Conservation (phyloP, 2,329 filamentous ascomycete species). For the Talaromyces sp. region DNA sequence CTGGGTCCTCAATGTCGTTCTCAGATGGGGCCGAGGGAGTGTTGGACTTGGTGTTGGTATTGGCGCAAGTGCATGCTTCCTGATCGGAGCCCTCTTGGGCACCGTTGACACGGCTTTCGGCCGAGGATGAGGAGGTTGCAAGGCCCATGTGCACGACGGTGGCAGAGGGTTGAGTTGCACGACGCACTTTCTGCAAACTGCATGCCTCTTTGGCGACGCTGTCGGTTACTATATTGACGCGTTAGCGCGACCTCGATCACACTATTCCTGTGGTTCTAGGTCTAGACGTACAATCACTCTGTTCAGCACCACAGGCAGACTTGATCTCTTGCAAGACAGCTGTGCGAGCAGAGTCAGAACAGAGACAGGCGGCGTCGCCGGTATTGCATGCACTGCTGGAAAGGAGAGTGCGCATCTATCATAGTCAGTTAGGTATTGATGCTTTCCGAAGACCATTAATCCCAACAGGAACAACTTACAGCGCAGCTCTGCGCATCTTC, state of each 20-base stretch:
- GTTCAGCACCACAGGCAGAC: constrained; percentile 7
- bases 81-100: not conserved
- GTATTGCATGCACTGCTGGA: constrained; percentile 14
- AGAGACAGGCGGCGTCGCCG: constrained; percentile 13
- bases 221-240: not conserved
- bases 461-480: not conserved
- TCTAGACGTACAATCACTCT: constrained; percentile 5
- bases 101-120: constrained; percentile 8
- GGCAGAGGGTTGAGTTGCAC: constrained; percentile 8
- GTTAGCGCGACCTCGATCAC: not conserved
- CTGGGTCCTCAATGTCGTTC: not conserved
- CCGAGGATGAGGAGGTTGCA: constrained; percentile 5
- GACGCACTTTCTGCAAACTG: constrained; percentile 9
- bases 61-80: constrained; percentile 10
- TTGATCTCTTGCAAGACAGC: constrained; percentile 13
- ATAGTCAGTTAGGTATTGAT: not conserved
- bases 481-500: constrained; percentile 9
- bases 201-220: constrained; percentile 9
- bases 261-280: not conserved
- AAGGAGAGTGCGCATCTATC: constrained; percentile 11
- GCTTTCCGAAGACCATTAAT: too few species aligned
- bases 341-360: constrained; percentile 9
- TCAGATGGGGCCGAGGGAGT: not conserved
- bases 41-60: not conserved
- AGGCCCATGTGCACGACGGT: constrained; percentile 2